A percentile compares a stretch with the other conserved stretches of the same genome.
Conservation (phyloP, 805 yeast species). For the Suhomyces pyralidae region DNA sequence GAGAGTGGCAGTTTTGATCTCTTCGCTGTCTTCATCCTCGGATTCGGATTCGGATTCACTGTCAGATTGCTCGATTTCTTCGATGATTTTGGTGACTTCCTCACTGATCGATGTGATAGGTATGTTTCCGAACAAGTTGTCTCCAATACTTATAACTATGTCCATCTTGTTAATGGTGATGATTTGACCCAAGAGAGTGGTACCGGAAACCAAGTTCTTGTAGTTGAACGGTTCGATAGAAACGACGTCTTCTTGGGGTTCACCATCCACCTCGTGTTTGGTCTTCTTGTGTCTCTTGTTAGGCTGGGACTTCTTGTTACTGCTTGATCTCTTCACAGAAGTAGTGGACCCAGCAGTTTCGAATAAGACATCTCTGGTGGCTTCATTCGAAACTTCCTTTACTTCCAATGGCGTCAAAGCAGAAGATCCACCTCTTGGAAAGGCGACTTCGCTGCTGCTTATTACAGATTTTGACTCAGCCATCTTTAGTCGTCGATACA, state of each 20-base stretch:
- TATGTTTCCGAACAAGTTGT: constrained; percentile 74
- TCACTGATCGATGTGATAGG: constrained; percentile 72
- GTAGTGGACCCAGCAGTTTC: constrained; percentile 42
- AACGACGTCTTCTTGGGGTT: constrained; percentile 33
- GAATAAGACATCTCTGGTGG: constrained; percentile 80
- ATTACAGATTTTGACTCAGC: constrained; percentile 24
- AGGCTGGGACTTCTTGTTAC: constrained; percentile 25
- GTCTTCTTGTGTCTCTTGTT: constrained; percentile 21
- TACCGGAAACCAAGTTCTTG: constrained; percentile 65
- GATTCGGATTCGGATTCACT: constrained; percentile 45
- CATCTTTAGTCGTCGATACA: constrained; percentile 3
- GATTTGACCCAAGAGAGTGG: constrained; percentile 75
- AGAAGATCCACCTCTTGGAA: constrained; percentile 95
- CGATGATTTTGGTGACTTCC: constrained; percentile 55
- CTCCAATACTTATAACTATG: constrained; percentile 70
- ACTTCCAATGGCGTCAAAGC: constrained; percentile 86
- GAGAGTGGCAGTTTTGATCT: constrained; percentile 20
- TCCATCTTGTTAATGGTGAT: constrained; percentile 58
- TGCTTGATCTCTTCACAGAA: constrained; percentile 26
- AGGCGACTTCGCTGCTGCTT: constrained; percentile 53
- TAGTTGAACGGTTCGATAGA: constrained; percentile 61
- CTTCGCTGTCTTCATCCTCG: constrained; percentile 33
- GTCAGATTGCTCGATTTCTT: constrained; percentile 42
- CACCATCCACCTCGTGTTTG: constrained; percentile 11
- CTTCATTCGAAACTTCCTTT: constrained; percentile 90